Evolutionary conservation across 176 grass and related monocot genomes (phyloP).

Genomic region (Chrysopogon serrulatus): DNA sequence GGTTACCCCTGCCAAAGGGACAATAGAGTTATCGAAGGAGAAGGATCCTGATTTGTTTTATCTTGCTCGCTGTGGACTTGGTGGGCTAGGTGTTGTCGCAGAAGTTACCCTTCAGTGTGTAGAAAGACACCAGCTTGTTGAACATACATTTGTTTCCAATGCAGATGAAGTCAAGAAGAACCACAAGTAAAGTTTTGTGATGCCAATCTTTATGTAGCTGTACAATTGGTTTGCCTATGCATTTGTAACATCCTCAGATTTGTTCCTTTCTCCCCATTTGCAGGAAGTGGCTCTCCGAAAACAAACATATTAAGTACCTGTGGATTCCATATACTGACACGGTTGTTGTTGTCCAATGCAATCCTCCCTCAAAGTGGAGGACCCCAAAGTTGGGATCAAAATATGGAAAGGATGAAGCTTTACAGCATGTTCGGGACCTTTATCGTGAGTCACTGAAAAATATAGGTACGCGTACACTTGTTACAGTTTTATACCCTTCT

Average conservation of each 20-base stretch:
- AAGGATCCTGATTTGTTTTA: slow-evolving; percentile 92
- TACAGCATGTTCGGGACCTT: slow-evolving; percentile 70
- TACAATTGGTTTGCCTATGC: slow-evolving; percentile 1
- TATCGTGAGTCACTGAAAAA: slow-evolving; percentile 71
- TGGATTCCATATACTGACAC: slow-evolving; percentile 92
- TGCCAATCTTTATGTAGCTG: neutral
- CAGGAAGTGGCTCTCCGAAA: slow-evolving; percentile 92
- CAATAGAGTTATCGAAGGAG: slow-evolving; percentile 75
- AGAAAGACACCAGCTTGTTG: slow-evolving; percentile 77
- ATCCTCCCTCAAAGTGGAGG: slow-evolving; percentile 79
- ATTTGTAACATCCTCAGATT: slow-evolving; percentile 4
- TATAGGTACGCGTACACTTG: slow-evolving; percentile 49
- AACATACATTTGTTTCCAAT: slow-evolving; percentile 85
- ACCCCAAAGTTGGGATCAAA: slow-evolving; percentile 67
- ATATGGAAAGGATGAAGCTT: slow-evolving; percentile 78
- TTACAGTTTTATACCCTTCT: neutral
- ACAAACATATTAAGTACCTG: slow-evolving; percentile 92
- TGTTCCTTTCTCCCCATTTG: slow-evolving; percentile 11
- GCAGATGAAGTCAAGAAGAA: slow-evolving; percentile 78
- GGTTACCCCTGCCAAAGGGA: slow-evolving; percentile 87
- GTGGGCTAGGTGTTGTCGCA: slow-evolving; percentile 71
- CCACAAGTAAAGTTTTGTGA: slow-evolving; percentile 62
- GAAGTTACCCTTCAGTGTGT: slow-evolving; percentile 85
- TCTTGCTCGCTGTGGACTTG: slow-evolving; percentile 76
- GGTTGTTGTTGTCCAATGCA: slow-evolving; percentile 83